Percentiles rank a stretch among this genome's conserved stretches.
phyloP scores from a whole-genome alignment of 805 yeast genomes.

The Wickerhamomyces strasburgensis region DNA sequence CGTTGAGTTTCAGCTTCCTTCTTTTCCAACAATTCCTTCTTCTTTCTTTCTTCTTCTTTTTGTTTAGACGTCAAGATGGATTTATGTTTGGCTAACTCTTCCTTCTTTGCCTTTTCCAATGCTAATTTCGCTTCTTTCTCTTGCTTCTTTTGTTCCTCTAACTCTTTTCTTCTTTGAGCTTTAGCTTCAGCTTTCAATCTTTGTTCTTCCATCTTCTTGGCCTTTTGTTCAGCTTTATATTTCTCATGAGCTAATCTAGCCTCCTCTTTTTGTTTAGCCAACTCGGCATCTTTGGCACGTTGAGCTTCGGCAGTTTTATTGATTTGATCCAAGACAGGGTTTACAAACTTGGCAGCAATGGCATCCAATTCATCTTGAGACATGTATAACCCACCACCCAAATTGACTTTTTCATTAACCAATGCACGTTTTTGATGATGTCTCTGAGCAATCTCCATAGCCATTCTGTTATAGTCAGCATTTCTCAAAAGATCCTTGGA shows the following conservation, averaged over 20 bases:
- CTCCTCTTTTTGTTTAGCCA: conserved; percentile 31
- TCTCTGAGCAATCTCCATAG: conserved; percentile 71
- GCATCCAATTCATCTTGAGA: conserved; percentile 69
- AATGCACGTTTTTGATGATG: conserved; percentile 53
- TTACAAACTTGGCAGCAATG: conserved; percentile 74
- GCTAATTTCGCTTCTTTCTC: conserved; percentile 27
- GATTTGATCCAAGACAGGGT: conserved; percentile 78
- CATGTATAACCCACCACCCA: conserved; percentile 88
- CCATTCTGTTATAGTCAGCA: conserved; percentile 62
- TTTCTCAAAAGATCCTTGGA: conserved; percentile 37
- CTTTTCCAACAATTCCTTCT: conserved; percentile 24
- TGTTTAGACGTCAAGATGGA: conserved; percentile 33
- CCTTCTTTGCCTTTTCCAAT: conserved; percentile 28
- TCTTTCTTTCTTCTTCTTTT: conserved; percentile 24
- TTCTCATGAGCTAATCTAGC: conserved; percentile 35
- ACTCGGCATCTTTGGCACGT: conserved; percentile 50
- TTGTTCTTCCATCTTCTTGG: conserved; percentile 38
- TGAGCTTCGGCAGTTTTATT: conserved; percentile 64
- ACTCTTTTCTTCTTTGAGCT: conserved; percentile 28
- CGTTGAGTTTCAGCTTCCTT: conserved; percentile 27
- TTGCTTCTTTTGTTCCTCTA: conserved; percentile 31
- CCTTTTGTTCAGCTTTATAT: conserved; percentile 35
- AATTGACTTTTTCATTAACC: conserved; percentile 50
- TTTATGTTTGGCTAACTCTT: conserved; percentile 31
- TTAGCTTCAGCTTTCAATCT: conserved; percentile 45